These are phyloP conservation scores for Elsinoe arachidis DNA, from an alignment of 2,329 filamentous ascomycete genomes.

Conservation along the genomic window DNA sequence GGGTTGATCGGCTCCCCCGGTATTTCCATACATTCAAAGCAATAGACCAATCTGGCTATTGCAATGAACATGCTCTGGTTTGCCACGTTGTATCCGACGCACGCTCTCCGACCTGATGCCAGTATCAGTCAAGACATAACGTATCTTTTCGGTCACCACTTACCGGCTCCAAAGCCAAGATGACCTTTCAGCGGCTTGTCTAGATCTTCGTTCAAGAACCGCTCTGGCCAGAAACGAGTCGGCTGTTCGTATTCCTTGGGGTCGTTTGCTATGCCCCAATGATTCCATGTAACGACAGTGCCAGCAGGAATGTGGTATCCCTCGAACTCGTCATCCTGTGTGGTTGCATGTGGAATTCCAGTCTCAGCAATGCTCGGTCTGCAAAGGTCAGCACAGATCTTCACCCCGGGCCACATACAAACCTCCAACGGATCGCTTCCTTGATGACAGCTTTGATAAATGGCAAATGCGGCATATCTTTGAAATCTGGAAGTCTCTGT, in stretches of 20 bases:
- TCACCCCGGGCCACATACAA: neutral
- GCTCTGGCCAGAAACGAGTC: slow-evolving; percentile 21
- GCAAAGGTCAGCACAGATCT: neutral
- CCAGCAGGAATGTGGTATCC: slow-evolving; percentile 21
- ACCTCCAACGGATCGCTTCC: slow-evolving; percentile 21
- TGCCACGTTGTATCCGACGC: slow-evolving; percentile 5
- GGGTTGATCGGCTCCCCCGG: neutral
- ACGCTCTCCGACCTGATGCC: neutral
- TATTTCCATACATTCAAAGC: neutral
- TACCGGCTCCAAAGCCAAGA: slow-evolving; percentile 20
- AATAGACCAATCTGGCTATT: neutral
- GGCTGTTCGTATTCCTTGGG: slow-evolving; percentile 19
- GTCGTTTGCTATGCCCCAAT: slow-evolving; percentile 18
- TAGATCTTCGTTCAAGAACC: slow-evolving; percentile 21
- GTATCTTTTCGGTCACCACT: neutral
- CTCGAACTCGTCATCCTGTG: slow-evolving; percentile 21
- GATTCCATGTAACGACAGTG: slow-evolving; percentile 22
- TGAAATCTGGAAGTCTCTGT: slow-evolving; percentile 17
- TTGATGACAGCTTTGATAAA: slow-evolving; percentile 18
- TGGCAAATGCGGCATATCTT: slow-evolving; percentile 12
- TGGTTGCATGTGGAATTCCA: slow-evolving; percentile 17
- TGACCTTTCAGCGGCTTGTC: slow-evolving; percentile 24
- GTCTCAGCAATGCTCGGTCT: slow-evolving; percentile 19
- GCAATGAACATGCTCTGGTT: neutral
- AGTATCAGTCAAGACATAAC: neutral